These are phyloP conservation scores for Akanthomyces muscarius DNA, from an alignment of 2,329 filamentous ascomycete species.

Conservation along the genomic window DNA sequence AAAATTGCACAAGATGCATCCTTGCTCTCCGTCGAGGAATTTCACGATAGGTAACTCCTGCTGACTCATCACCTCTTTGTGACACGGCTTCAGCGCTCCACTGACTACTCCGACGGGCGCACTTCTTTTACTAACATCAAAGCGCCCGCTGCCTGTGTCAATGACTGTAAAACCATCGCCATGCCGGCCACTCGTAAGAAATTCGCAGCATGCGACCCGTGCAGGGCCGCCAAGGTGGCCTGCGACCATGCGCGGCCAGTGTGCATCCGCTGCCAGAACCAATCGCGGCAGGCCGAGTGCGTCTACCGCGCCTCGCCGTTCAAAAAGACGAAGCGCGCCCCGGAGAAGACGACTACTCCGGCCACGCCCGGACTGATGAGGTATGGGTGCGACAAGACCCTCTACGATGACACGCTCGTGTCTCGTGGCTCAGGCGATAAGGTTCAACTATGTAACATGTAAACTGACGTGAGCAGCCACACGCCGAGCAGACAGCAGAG, in stretches of 20 bases:
- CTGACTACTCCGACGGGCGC: conserved; percentile 9
- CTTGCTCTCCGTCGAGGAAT: no score
- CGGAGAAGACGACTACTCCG: conserved; percentile 15
- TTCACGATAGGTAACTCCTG: no score
- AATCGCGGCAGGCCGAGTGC: conserved; percentile 18
- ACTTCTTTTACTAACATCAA: conserved; percentile 7
- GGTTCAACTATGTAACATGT: not conserved
- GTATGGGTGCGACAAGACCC: not conserved
- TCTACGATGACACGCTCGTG: not conserved
- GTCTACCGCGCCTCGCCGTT: conserved; percentile 21
- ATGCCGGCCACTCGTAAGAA: conserved; percentile 15
- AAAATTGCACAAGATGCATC: not conserved
- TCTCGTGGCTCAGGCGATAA: not conserved
- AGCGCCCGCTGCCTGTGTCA: not conserved
- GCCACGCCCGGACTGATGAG: conserved; percentile 1
- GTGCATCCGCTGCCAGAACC: conserved; percentile 25
- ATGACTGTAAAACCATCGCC: not conserved
- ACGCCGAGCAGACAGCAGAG: conserved; percentile 7
- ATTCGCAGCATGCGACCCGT: conserved; percentile 26
- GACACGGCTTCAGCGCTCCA: not conserved
- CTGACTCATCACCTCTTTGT: conserved; percentile 1
- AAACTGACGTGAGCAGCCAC: not conserved
- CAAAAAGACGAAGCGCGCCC: conserved; percentile 20
- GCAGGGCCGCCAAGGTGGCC: conserved; percentile 27
- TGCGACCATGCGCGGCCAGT: conserved; percentile 26